Conservation (phyloP, 2,329 filamentous ascomycete genomes). For the Chaetomium sp. region DNA sequence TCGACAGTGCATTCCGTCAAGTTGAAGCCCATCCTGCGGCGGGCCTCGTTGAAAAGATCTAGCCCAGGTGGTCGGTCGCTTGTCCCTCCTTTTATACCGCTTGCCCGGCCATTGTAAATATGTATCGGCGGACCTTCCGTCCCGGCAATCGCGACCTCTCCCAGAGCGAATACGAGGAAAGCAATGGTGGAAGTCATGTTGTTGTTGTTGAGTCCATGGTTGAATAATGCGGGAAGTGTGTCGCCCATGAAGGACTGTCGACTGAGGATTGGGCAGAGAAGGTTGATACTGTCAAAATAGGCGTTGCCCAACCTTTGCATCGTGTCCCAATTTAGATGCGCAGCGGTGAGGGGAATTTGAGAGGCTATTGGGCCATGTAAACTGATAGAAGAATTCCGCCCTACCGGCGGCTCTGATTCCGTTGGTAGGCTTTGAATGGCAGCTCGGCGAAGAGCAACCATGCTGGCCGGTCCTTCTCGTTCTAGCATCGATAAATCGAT, state of each 20-base stretch:
- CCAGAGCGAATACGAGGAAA: slow-evolving; percentile 52
- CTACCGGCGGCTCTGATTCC: slow-evolving; percentile 4
- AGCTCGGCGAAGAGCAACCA: slow-evolving; percentile 28
- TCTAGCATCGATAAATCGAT: slow-evolving; percentile 30
- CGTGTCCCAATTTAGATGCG: slow-evolving; percentile 38
- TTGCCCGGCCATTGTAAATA: slow-evolving; percentile 37
- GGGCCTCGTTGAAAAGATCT: slow-evolving; percentile 55
- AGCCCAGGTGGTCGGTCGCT: slow-evolving; percentile 48
- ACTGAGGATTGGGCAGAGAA: slow-evolving; percentile 52
- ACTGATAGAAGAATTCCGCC: neutral
- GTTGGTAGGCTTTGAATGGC: slow-evolving; percentile 18
- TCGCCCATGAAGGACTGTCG: slow-evolving; percentile 46
- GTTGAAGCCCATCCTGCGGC: slow-evolving; percentile 52
- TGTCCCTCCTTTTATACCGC: slow-evolving; percentile 48
- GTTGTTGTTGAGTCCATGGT: slow-evolving; percentile 45
- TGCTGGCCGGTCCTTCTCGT: slow-evolving; percentile 32
- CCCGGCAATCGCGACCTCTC: slow-evolving; percentile 50
- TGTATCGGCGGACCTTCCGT: slow-evolving; percentile 40
- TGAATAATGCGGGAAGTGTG: slow-evolving; percentile 39
- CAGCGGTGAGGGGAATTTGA: slow-evolving; percentile 5
- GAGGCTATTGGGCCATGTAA: slow-evolving; percentile 1
- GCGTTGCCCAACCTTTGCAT: slow-evolving; percentile 46
- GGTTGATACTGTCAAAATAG: slow-evolving; percentile 56
- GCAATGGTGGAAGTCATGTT: slow-evolving; percentile 45
- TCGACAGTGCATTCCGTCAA: slow-evolving; percentile 50